Conservation (phyloP, 192 early-diverging fungal species). For the Backusella liffmaniae region DNA sequence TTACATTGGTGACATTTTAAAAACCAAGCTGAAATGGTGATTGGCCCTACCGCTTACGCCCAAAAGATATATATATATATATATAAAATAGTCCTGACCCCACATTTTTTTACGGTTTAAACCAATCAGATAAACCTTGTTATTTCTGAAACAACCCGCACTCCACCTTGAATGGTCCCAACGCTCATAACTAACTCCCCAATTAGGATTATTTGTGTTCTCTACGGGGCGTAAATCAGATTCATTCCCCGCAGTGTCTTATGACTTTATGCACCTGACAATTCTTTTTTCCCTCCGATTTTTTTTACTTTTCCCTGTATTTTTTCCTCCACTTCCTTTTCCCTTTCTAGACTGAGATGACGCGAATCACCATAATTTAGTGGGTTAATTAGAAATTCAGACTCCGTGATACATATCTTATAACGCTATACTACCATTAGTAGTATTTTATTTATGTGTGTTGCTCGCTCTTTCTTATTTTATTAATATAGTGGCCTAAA, state of each 20-base stretch:
- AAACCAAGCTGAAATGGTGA: neutral
- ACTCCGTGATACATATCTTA: neutral
- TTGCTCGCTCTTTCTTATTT: neutral
- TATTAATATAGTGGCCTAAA: neutral
- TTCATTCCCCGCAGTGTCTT: neutral
- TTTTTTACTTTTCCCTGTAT: neutral
- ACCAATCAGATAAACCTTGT: neutral
- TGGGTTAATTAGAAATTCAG: neutral
- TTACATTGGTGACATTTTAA: neutral
- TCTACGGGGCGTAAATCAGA: neutral
- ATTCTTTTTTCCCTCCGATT: neutral
- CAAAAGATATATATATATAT: neutral
- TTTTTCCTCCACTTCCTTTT: neutral
- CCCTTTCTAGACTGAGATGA: slow-evolving; percentile 2
- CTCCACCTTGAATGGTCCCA: slow-evolving; percentile 7
- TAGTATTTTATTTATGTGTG: neutral
- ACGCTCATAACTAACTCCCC: neutral
- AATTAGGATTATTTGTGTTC: slow-evolving; percentile 2
- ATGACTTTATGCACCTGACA: slow-evolving; percentile 7
- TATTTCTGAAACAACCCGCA: slow-evolving; percentile 1
- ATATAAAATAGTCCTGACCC: neutral
- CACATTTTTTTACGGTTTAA: slow-evolving; percentile 9
- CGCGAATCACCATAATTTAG: slow-evolving; percentile 4
- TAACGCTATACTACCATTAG: neutral
- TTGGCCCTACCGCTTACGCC: neutral